Base-by-base conservation (phyloP, 371 early-diverging fungal genomes). In the Blakeslea trispora region DNA sequence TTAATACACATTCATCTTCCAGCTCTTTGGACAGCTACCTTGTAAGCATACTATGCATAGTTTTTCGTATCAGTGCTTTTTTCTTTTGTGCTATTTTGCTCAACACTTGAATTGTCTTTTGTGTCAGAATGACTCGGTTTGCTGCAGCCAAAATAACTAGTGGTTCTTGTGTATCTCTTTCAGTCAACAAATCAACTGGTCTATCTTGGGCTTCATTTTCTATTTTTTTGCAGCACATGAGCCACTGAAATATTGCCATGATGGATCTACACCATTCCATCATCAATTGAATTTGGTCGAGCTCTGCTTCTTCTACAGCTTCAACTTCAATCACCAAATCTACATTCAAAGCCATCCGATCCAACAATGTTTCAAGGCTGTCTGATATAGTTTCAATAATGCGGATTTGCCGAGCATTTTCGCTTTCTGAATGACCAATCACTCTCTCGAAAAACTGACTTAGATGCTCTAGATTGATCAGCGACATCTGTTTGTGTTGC, bases 261-360 rank as follows among this genome's bases (percentile, higher is more conserved):
- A 75, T 18, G 0, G 79, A 59, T 0, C 75, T 63, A 39, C 66
- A 61, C 79, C 79, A 79, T 50, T 79, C 71, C 18, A 64, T 35
- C 13, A 72, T 70, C 13, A 63, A 55, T 23, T 46, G 47, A 15
- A 50, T 46, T 42, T 55, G 51, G 13, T 63, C 56, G 0, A 28
- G 19, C 6, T 64, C 69, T 5, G 53, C 34, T 14, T 59, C 66
- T 13, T 72, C 55, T 24, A 54, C 22, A 0, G 18, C 47, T 11
- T 57, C 18, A 5, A 59, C 34, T 18, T 55, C 63, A 1, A 50
- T 41, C 7, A 73, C 24, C 15, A 44, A 39, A 1, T 68, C 62
- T 0, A 69, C 55, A 52, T 79, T 79, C 45, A 75, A 46, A 3
- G 59, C 15, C 70, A 79, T 75, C 2, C 72, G 48, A 47, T 74